A percentile compares a stretch with the other conserved stretches of the same genome.
phyloP scores from a whole-genome alignment of 2,329 filamentous ascomycete species.

The Aspergillus brunneoviolaceus region DNA sequence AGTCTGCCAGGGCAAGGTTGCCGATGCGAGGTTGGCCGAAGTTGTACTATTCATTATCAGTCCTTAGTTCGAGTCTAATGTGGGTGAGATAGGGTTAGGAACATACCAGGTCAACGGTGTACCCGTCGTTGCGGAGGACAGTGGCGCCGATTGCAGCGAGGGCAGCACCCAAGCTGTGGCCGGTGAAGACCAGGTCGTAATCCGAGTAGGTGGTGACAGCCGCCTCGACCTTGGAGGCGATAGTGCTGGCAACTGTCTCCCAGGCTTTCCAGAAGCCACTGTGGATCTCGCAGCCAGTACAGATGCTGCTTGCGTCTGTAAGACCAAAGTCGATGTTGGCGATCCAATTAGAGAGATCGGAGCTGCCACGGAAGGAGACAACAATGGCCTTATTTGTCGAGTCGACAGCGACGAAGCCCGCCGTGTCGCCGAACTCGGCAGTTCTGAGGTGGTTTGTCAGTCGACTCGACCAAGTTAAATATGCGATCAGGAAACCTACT shows the following conservation, averaged over 20 bases:
- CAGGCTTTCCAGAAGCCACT: conserved; percentile 50
- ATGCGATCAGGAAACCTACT: conserved; percentile 27
- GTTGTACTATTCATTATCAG: conserved; percentile 26
- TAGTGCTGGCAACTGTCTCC: conserved; percentile 30
- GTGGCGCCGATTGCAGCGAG: conserved; percentile 48
- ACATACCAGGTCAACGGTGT: conserved; percentile 42
- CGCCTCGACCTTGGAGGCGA: conserved; percentile 35
- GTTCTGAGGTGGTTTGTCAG: not conserved
- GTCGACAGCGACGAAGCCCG: conserved; percentile 51
- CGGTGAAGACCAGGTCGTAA: conserved; percentile 45
- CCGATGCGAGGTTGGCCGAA: conserved; percentile 41
- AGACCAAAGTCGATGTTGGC: conserved; percentile 28
- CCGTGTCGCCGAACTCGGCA: conserved; percentile 35
- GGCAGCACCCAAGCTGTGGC: conserved; percentile 52
- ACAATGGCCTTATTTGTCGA: conserved; percentile 40
- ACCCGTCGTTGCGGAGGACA: conserved; percentile 40
- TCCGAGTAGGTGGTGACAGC: conserved; percentile 39
- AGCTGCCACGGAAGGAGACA: conserved; percentile 37
- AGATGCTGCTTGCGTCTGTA: conserved; percentile 35
- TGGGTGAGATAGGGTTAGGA: too few relatives aligned
- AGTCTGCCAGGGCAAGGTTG: conserved; percentile 30
- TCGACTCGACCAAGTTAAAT: too few relatives aligned
- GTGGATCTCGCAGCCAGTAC: conserved; percentile 42
- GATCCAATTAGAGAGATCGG: conserved; percentile 31
- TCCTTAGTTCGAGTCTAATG: too few relatives aligned